Base-by-base conservation (phyloP, 1,284 basidiomycete genomes). In the Butyriboletus appendiculatus region DNA sequence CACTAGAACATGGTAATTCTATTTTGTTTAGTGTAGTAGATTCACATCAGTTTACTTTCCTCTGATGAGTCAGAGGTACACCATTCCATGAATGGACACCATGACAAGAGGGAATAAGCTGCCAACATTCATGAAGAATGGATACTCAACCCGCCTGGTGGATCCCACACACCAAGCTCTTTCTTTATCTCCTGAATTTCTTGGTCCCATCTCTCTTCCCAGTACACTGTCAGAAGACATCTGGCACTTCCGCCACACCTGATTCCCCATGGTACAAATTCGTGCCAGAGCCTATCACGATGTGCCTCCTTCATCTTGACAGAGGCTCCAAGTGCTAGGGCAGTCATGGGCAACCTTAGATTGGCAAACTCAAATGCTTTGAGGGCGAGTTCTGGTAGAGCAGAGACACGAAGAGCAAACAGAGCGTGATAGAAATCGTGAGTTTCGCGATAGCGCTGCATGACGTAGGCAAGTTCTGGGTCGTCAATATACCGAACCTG, bases 381-480 rank as follows among this genome's bases (percentile, higher is more conserved):
- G 71, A 99, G 85, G 1, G 95, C 91, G n/a, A 98, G 82, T 73
- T 99, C 97, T 52, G 91, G 94, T 50, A 92, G 85, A 62, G 96
- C 88, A 55, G 88, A 90, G 48, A 98, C 94, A 0, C 94, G 95
- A 26, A 98, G 82, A 55, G 85, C 85, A 70, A 88, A 86, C 52
- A 98, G 82, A 56, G 92, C 88, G 67, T 98, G 96, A 70, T 97
- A 97, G 65, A 97, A 89, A 74, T 98, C 94, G 74, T 98, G 96
- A 61, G 92, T 96, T 75, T 99, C 96, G 37, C 97, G 90, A 71
- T 99, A 99, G 41, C 97, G 88, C 63, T 97, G 94, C 88, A 99
- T 95, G 52, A 98, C 93, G 71, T 98, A 97, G 28, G 95, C 95
- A 12, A 96, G 81, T 64, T 95, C 93, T 1, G 94, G 92, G 62